Evolutionary conservation across 129 eudicot genomes (phyloP).

Genomic region (Artemisia argyi): DNA sequence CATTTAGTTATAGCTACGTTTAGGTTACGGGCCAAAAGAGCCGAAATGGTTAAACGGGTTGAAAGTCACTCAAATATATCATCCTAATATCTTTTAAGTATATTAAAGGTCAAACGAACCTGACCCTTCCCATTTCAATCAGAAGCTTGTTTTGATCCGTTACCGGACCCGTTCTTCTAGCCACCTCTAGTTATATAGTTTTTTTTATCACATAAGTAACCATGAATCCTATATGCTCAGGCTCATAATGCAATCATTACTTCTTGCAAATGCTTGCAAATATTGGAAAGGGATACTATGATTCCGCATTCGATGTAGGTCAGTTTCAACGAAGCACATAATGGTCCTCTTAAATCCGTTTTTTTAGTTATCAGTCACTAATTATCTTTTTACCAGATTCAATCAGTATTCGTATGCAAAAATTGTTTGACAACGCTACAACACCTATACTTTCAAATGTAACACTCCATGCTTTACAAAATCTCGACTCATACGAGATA

Average conservation of each 20-base stretch:
- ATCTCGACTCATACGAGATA: slow-evolving; percentile 61
- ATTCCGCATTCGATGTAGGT: slow-evolving; percentile 79
- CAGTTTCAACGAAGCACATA: slow-evolving; percentile 28
- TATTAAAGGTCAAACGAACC: neutral
- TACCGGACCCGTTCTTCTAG: neutral
- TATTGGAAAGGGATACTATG: slow-evolving; percentile 80
- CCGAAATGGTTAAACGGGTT: neutral
- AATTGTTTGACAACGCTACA: slow-evolving; percentile 52
- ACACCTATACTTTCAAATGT: slow-evolving; percentile 64
- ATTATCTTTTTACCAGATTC: slow-evolving; percentile 47
- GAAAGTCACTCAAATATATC: neutral
- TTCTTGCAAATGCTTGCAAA: slow-evolving; percentile 85
- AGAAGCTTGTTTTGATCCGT: neutral
- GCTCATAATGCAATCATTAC: slow-evolving; percentile 90
- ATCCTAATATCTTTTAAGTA: neutral
- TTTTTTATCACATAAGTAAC: neutral
- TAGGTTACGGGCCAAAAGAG: neutral
- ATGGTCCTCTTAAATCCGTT: neutral
- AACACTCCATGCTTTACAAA: slow-evolving; percentile 51
- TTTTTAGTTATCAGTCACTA: neutral
- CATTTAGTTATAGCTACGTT: neutral
- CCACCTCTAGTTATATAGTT: neutral
- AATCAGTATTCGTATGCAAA: slow-evolving; percentile 54
- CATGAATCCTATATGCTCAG: slow-evolving; percentile 29
- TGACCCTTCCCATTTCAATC: neutral